Evolutionary conservation across 2,329 filamentous ascomycete genomes (phyloP).

Genomic region (Diaporthe helianthi): DNA sequence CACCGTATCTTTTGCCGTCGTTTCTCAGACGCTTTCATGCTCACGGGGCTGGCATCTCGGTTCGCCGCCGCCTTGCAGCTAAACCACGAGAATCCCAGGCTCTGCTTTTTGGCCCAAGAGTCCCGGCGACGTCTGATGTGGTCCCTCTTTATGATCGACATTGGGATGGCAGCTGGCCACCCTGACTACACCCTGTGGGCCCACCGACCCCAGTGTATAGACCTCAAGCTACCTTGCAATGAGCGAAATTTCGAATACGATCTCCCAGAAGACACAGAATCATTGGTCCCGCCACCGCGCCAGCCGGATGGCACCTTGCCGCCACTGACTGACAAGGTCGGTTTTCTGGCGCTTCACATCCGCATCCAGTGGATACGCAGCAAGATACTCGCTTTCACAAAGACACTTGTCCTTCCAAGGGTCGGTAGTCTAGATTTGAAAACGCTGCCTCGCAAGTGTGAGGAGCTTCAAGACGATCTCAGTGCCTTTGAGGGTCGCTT

Average conservation of each 20-base stretch:
- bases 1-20: slow-evolving; percentile 54
- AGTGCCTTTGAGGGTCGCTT: slow-evolving; percentile 60
- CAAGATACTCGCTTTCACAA: slow-evolving; percentile 61
- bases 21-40: slow-evolving; percentile 56
- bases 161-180: slow-evolving; percentile 54
- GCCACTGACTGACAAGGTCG: slow-evolving; percentile 59
- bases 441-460: slow-evolving; percentile 54
- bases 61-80: slow-evolving; percentile 58
- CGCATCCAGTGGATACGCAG: slow-evolving; percentile 63
- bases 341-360: slow-evolving; percentile 63
- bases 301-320: slow-evolving; percentile 51
- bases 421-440: slow-evolving; percentile 49
- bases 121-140: slow-evolving; percentile 56
- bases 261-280: slow-evolving; percentile 61
- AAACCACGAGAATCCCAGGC: slow-evolving; percentile 55
- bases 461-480: slow-evolving; percentile 54
- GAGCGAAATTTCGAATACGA: slow-evolving; percentile 64
- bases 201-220: slow-evolving; percentile 48
- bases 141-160: slow-evolving; percentile 57
- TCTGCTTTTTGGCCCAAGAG: slow-evolving; percentile 53
- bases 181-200: slow-evolving; percentile 55
- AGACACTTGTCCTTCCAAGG: slow-evolving; percentile 50
- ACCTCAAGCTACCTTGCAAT: slow-evolving; percentile 57
- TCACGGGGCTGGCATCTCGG: slow-evolving; percentile 53
- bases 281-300: slow-evolving; percentile 52